A percentile compares a stretch with the other conserved stretches of the same genome.
These are phyloP conservation scores for Neurospora sp. DNA, from an alignment of 495 filamentous ascomycete genomes.

Conservation along the genomic window DNA sequence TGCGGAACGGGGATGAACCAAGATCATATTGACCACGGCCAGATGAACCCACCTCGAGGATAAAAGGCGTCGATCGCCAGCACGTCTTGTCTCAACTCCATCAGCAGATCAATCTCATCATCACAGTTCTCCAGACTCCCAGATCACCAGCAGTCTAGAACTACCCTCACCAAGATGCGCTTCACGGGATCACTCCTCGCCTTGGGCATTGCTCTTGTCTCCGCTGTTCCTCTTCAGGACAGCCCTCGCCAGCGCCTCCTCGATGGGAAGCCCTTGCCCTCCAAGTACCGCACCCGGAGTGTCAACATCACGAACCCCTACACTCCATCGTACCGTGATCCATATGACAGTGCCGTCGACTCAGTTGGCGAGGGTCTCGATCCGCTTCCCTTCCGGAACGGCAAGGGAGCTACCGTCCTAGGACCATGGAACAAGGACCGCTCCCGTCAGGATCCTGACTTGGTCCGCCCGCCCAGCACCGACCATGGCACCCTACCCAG, in stretches of 20 bases:
- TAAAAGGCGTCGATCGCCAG: background rate
- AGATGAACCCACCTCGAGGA: background rate
- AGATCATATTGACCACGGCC: background rate
- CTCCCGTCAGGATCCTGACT: conserved; percentile 52
- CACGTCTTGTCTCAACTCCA: background rate
- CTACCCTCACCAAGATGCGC: conserved; percentile 23
- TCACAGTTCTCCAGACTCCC: background rate
- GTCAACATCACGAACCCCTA: conserved; percentile 29
- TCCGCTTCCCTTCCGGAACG: conserved; percentile 57
- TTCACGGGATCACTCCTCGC: conserved; percentile 13
- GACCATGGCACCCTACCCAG: conserved; percentile 53
- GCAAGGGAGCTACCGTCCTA: conserved; percentile 48
- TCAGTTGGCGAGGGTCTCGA: conserved; percentile 45
- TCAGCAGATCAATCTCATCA: background rate
- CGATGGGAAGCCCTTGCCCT: conserved; percentile 33
- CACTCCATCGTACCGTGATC: conserved; percentile 32
- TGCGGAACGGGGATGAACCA: background rate
- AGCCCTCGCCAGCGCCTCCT: conserved; percentile 41
- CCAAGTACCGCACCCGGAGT: conserved; percentile 25
- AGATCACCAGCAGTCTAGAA: background rate
- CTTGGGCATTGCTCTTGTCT: conserved; percentile 21
- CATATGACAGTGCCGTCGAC: conserved; percentile 42
- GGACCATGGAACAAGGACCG: conserved; percentile 57
- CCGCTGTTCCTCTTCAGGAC: conserved; percentile 37
- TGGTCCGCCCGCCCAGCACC: conserved; percentile 54